Base-by-base conservation (phyloP, 495 filamentous ascomycete species). In the Durotheca rogersii region DNA sequence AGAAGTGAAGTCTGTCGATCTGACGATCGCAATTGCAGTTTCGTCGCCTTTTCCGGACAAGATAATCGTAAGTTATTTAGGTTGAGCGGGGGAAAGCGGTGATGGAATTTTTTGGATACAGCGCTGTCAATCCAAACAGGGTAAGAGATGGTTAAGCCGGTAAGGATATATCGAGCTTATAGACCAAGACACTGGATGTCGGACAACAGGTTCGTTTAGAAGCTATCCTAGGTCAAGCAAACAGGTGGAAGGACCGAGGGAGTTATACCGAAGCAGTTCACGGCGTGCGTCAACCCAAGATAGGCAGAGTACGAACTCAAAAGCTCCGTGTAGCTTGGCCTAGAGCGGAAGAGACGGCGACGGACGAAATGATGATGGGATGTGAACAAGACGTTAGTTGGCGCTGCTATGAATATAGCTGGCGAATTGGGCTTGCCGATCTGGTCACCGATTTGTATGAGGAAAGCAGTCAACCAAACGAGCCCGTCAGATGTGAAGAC, bases 11-110 rank as follows among this genome's bases (percentile, higher is more conserved):
- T 51, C 42, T 47, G 57, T 56, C 61, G 61, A 64, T 64, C 61
- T 23, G 61, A 48, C 58, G 61, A 64, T 64, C 61, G 51, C 47
- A 61, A 58, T 58, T 41, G 53, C 34, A 51, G 51, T 41, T 37
- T 51, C 47, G 36, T 58, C 45, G 33, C 36, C 46, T 53, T 47
- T 42, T 41, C 35, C 20, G 32, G 41, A 47, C 5, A 32, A 14
- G 6, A 53, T 16, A 50, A 17, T 35, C n/a, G 14, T 9, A 4
- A 27, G 19, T 19, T 19, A 15, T 14, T 42, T 2, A 23, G 23
- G 5, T 51, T 29, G 18, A 41, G 4, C 11, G 37, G 23, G 49
- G 30, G 39, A 21, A 41, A 17, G 37, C 38, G 43, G 39, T 48
- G 39, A 53, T 45, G 48, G n/a, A n/a, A 58, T 58, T 3, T 38